Evolutionary conservation across 2,329 filamentous ascomycete species (phyloP), one percentile per base, ranked within the genome.

Genomic region (Colletotrichum sp.): DNA sequence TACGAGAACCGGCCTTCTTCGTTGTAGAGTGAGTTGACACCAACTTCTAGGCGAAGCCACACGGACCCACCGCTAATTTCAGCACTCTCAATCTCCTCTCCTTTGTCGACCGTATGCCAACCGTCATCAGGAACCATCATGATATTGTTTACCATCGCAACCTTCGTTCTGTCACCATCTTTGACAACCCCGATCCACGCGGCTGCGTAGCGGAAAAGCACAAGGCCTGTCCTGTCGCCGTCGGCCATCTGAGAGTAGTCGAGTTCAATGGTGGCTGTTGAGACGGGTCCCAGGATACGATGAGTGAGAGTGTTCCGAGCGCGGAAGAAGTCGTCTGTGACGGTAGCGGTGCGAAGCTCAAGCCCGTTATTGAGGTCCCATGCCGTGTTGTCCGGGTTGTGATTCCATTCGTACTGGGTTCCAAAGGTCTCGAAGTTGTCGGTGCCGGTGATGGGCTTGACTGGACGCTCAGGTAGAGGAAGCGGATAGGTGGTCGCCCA

Each of bases 311-410:
- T 48, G 43, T 48, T 13, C 10, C 43, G 43, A 7, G 43, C 43
- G 43, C 43, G 43, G 43, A 48, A 48, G 6, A 48, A 21, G 18
- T 48, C 43, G 1, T 48, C 43, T 13, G 43, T 48, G n/a, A 48
- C 43, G 1, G 43, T 48, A 1, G 43, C 43, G 0, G 43, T 48
- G n/a, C n/a, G 43, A 48, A 48, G 43, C 43, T 48, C 43, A 10
- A 48, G 43, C 3, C 43, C 43, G 0, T 21, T 48, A 0, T 48
- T 8, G 43, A 48, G 0, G 10, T 0, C 1, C 43, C 43, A 48
- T 48, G 43, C 43, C 43, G 43, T 48, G 12, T 21, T 48, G n/a
- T 21, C 43, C 6, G 43, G 43, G 8, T 48, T 48, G 6, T 48
- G 43, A 13, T 48, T 48, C n/a, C 43, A 48, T n/a, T 48, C 43